Evolutionary conservation across 495 filamentous ascomycete genomes (phyloP), one percentile per base, ranked within the genome.

Genomic region (Ascobolus immersus): DNA sequence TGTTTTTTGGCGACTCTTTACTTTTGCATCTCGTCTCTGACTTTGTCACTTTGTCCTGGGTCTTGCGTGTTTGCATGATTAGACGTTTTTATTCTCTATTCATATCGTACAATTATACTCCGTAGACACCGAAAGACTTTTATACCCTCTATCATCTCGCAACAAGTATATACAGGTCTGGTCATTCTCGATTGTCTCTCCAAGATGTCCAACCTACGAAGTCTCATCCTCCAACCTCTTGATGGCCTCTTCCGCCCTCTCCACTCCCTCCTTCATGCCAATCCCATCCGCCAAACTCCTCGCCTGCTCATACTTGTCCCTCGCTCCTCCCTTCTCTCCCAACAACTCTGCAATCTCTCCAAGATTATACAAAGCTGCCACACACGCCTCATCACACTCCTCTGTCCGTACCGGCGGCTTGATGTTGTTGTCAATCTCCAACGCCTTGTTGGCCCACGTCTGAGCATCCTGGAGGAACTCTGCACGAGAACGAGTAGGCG

Each of bases 361-460:
- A 28, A 93, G 60, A 51, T 90, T 92, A 49, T 76, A 69, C 25
- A 71, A 72, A n/a, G 84, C 76, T 7, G 67, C 71, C 0, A 71
- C 74, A 49, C 86, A 93, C 10, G 68, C 75, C n/a, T 69, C 42
- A 54, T 90, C 79, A 48, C 86, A 94, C 47, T 89, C 76, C 20
- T 71, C 61, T 4, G 69, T 78, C 28, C 74, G 56, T n/a, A 70
- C 45, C 5, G 62, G 59, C 10, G 64, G 60, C 17, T 55, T 36
- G 18, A 78, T 73, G 4, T 48, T 55, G 6, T 49, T 54, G 1
- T 66, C 62, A 21, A 75, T 55, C 15, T 60, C 57, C 7, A 79
- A 45, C n/a, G 81, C 66, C 46, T 77, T 82, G 10, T 62, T 47
- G 0, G 77, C 76, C 81, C 81, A 91, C 25, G 62, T 54, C 2